Percentiles rank a stretch among this genome's conserved stretches.
phyloP scores from a whole-genome alignment of 495 filamentous ascomycete genomes.

The Daldinia vernicosa region DNA sequence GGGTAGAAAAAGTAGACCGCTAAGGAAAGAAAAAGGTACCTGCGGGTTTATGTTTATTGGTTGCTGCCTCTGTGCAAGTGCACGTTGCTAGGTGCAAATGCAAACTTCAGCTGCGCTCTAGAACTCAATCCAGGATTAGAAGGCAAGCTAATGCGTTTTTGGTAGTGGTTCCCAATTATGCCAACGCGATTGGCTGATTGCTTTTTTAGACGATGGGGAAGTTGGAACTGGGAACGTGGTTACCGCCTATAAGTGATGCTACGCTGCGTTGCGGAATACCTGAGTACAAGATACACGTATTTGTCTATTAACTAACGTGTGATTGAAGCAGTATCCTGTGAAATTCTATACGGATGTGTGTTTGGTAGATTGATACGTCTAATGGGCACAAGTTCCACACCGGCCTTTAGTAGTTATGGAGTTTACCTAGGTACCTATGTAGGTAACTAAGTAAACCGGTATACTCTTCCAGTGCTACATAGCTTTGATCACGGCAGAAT shows the following conservation, averaged over 20 bases:
- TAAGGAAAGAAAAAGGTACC: slow-evolving; percentile 23
- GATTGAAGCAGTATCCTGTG: neutral
- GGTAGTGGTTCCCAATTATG: slow-evolving; percentile 17
- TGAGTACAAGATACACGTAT: neutral
- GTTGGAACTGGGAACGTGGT: slow-evolving; percentile 16
- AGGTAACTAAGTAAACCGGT: neutral
- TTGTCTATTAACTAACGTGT: neutral
- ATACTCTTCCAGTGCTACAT: neutral
- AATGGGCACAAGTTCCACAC: too few relatives aligned
- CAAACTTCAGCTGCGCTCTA: slow-evolving; percentile 32
- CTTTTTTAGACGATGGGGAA: slow-evolving; percentile 13
- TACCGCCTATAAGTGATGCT: slow-evolving; percentile 18
- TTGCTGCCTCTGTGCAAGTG: neutral
- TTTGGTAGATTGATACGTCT: neutral
- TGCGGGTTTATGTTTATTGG: slow-evolving; percentile 32
- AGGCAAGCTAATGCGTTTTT: slow-evolving; percentile 16
- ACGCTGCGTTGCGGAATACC: neutral
- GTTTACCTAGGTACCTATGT: too few relatives aligned
- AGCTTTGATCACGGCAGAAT: neutral
- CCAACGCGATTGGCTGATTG: slow-evolving; percentile 22
- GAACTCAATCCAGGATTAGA: slow-evolving; percentile 36
- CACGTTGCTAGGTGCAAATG: slow-evolving; percentile 16
- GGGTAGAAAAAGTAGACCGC: slow-evolving; percentile 19
- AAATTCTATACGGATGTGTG: neutral
- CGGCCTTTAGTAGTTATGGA: too few relatives aligned